Evolutionary conservation across 2,329 filamentous ascomycete genomes (phyloP), one percentile per base, ranked within the genome.

Genomic region (Ceratocystis alfenasii): DNA sequence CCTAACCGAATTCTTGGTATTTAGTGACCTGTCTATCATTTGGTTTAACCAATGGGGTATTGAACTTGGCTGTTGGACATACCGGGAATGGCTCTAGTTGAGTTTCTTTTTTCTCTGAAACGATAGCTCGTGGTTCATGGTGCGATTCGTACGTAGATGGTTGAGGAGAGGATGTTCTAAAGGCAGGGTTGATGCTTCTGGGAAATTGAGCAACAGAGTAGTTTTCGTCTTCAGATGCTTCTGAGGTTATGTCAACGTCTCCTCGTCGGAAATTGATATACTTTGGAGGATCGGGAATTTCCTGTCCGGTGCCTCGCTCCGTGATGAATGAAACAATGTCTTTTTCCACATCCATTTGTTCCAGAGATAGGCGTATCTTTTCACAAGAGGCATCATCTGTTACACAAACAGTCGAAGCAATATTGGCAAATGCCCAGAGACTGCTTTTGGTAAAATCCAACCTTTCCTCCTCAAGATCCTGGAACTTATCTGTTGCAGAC

Each of bases 191-290:
- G 76, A 96, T 96, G 65, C 88, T 92, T 68, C 94, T 83, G 68
- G 92, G 90, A 72, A 97, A 99, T 73, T 99, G 93, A 3, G 95
- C 95, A 12, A 99, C 90, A 0, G 91, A 95, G 73, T 96, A 99
- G 70, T 83, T 86, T 3, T 92, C 90, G 69, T 96, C 92, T 25
- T 95, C 91, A 0, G 89, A 93, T 10, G 83, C 80, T 69, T 94
- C 90, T 1, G 93, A 96, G 70, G 86, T 85, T 46, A 84, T 86
- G 71, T 99, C 94, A 65, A 86, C 81, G 74, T 96, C 92, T 17
- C 93, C 94, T 10, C 94, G 87, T 74, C 90, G 95, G 75, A 97
- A 99, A 78, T 99, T 96, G 83, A 99, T 96, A 75, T 96, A 99
- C 75, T 91, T 96, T 55, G 94, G 94, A 28, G 94, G 85, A 74